Evolutionary conservation across 1,284 basidiomycete genomes (phyloP), one percentile per base, ranked within the genome.

Genomic region (Boletus mariae): DNA sequence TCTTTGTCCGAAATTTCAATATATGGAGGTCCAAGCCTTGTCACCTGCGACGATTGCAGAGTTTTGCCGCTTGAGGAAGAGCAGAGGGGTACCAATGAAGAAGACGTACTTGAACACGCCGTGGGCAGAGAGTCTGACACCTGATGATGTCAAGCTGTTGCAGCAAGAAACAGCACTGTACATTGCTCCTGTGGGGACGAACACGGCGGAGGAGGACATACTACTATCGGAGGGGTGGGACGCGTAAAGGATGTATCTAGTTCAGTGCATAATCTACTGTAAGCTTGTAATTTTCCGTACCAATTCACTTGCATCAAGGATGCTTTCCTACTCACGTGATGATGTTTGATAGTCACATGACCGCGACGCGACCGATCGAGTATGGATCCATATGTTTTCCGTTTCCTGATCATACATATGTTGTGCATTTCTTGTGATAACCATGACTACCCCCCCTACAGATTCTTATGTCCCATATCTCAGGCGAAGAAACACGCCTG

Each of bases 1-100:
- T 52, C 53, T 78, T 40, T 76, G 71, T 49, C 79, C 77, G 0
- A 65, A 72, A 41, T 66, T 83, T 32, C 64, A 66, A 15, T 67
- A 67, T 31, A 54, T 82, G 51, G 79, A 80, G 57, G 70, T 70
- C 32, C 73, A 75, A 52, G 51, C 56, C 4, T 54, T 76, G 51
- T 43, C 60, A 8, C 42, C 63, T 5, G 40, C 40, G 28, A 46
- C 58, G 15, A 61, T 74, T 34, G 55, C 63, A 26, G 55, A 61
- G 23, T 62, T 73, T 37, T 63, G 58, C 25, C 53, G 52, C n/a
- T 60, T 59, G 54, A 66, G 74, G 57, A 64, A 61, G 53, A 51
- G 49, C 4, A 54, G 57, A 47, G 72, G 57, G 44, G 62, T 53
- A 35, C 74, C 73, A 31, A 59, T 76, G 50, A 64, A 59, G 57